Base-by-base conservation (phyloP, 306 rosid species). In the Rubus idaeus region DNA sequence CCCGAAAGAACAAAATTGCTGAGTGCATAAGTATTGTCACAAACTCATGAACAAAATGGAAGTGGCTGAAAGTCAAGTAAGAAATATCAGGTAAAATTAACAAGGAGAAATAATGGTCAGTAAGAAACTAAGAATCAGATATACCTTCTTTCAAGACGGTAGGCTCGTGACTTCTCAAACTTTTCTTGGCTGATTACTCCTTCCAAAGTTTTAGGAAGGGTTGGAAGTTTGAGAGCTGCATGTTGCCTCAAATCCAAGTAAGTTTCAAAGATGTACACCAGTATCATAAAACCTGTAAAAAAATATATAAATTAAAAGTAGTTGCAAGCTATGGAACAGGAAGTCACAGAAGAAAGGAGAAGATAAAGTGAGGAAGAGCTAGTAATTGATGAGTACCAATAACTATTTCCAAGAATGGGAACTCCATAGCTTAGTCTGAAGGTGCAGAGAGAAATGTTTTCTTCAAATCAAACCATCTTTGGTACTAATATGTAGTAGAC, bases 111-210 rank as follows among this genome's bases (percentile, higher is more conserved):
- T 35, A 41, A 13, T 21, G 52, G 42, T 1, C 73, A 37, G 70
- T 23, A 23, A 23, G 26, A 23, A 23, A 23, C 26, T 60, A 40
- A 57, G 50, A 63, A 63, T 63, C 44, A 63, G 11, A 46, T 79
- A 65, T 83, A 92, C 98, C 97, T 94, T 86, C 89, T 94, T 83
- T 95, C 98, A 78, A 95, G 90, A 87, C 92, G 79, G 76, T 95
- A 95, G 70, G 96, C 96, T 71, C 92, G 90, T 37, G 98, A 92
- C 75, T 95, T 92, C 83, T 87, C 83, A 83, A 92, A 95, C 73
- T 92, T 95, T 86, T 95, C 98, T 77, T 90, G 93, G 84, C 97
- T 87, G 82, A 95, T 92, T 47, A 95, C 91, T 83, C 97, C 98
- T 80, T 81, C 88, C 86, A 95, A 81, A 77, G 96, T 79, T 83